Evolutionary conservation across 2,329 filamentous ascomycete species (phyloP), one percentile per base, ranked within the genome.

Genomic region (Xylaria sp.): DNA sequence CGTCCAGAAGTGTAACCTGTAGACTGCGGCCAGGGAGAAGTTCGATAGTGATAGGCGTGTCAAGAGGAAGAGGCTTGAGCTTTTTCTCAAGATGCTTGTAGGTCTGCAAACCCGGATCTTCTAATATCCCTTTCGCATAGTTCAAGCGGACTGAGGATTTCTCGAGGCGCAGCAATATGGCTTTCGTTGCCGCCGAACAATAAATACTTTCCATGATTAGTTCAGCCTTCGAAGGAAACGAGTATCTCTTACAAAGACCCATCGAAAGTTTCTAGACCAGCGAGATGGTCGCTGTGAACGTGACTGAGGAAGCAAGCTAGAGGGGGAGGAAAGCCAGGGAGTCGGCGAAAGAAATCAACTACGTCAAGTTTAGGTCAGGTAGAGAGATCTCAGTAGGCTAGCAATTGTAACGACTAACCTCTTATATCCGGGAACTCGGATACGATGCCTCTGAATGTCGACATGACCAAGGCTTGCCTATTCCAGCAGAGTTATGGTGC

Each of bases 301-400:
- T 98, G 95, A 79, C 92, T 97, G 30, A 98, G 84, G 77, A 98
- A 97, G 78, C 92, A 96, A 17, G 92, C 94, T 64, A 96, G 80
- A 0, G 93, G 92, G 3, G 91, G 86, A 17, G 81, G 85, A 19
- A 56, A 53, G 17, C 80, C 80, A 5, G 82, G 82, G 3, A 83
- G 81, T 55, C 85, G 83, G 27, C 92, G 88, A 75, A 98, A 98
- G 81, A 90, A 93, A 80, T 98, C 94, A 71, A 98, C 90, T 92
- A 74, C 9, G 69, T 69, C 21, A 71, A 62, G 45, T 34, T 34
- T 17, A 5, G 32, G 11, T 58, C 24, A 19, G 50, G 19, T 2
- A 17, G 19, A 47, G 2, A 14, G 36, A 2, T 56, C 30, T 2
- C 30, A 14, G 24, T 11, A 53, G 2, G n/a, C 19, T 27, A 12